Conservation (phyloP, 371 early-diverging fungal species). For the Gilbertella persicaria region DNA sequence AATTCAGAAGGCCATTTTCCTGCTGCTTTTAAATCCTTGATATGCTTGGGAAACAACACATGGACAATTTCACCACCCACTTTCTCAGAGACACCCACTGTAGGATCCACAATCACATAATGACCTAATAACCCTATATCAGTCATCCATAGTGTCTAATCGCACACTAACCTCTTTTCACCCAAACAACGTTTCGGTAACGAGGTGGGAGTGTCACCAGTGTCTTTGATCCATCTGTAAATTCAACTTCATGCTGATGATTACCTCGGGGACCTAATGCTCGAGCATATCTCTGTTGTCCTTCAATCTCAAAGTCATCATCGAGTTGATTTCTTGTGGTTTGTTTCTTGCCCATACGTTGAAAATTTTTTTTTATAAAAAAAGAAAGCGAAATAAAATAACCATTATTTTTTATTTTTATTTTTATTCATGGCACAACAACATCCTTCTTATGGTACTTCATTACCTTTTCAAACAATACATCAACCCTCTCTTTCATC, state of each 20-base stretch:
- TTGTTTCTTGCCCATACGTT: slow-evolving; percentile 54
- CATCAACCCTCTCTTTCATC: too few species aligned
- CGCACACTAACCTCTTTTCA: slow-evolving; percentile 67
- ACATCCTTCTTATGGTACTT: too few species aligned
- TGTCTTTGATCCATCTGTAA: slow-evolving; percentile 50
- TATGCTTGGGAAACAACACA: slow-evolving; percentile 75
- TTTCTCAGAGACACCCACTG: slow-evolving; percentile 61
- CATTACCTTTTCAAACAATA: too few species aligned
- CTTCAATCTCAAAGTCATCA: slow-evolving; percentile 31
- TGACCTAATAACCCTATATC: slow-evolving; percentile 38
- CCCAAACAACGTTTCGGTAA: slow-evolving; percentile 83
- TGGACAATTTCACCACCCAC: slow-evolving; percentile 78
- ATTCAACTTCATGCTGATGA: slow-evolving; percentile 73
- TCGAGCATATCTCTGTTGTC: slow-evolving; percentile 58
- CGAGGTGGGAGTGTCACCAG: slow-evolving; percentile 76
- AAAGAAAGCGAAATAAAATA: slow-evolving; percentile 10
- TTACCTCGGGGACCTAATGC: slow-evolving; percentile 75
- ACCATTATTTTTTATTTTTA: too few species aligned
- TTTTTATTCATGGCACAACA: too few species aligned
- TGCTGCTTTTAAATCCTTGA: slow-evolving; percentile 67
- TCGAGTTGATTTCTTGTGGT: slow-evolving; percentile 29
- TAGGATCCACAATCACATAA: slow-evolving; percentile 72
- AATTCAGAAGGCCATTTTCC: slow-evolving; percentile 57
- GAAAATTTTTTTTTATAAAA: background rate
- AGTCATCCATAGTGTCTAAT: background rate